phyloP scores from a whole-genome alignment of 352 stramenopile species.

The Phytophthora megakarya region DNA sequence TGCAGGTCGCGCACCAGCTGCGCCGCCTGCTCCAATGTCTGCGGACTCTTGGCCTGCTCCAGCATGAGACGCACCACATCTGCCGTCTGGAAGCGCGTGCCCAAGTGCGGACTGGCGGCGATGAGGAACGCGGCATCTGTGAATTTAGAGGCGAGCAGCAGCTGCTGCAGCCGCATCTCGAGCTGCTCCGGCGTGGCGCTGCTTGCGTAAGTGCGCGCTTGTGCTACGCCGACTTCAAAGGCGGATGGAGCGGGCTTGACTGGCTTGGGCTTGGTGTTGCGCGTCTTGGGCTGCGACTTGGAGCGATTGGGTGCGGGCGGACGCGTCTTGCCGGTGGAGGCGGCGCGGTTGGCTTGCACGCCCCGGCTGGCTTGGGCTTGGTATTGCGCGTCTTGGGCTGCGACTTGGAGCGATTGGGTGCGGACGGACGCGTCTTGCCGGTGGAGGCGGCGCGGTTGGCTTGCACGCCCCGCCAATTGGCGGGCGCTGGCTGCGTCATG shows the following conservation, averaged over 20 bases:
- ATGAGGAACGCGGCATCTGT: conserved; percentile 78
- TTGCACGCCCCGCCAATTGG: conserved; percentile 43
- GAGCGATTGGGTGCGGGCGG: conserved; percentile 29
- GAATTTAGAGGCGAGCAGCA: conserved; percentile 53
- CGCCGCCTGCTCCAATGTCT: conserved; percentile 55
- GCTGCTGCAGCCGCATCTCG: conserved; percentile 58
- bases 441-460: conserved; percentile 12
- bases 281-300: conserved; percentile 62
- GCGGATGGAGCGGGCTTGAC: conserved; percentile 21
- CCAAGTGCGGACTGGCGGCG: conserved; percentile 46
- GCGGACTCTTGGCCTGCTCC: conserved; percentile 47
- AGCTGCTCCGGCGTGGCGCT: conserved; percentile 54
- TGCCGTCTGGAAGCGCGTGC: conserved; percentile 74
- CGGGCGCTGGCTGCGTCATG: conserved; percentile 41
- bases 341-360: conserved; percentile 11
- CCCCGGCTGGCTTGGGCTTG: conserved; percentile 26
- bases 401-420: conserved; percentile 43
- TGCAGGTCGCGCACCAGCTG: conserved; percentile 81
- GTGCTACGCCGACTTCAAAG: conserved; percentile 44
- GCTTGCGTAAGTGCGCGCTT: conserved; percentile 35
- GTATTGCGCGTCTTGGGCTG: conserved; percentile 60
- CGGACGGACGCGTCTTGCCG: conserved; percentile 19
- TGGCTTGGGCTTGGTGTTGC: conserved; percentile 38
- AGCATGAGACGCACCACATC: conserved; percentile 84
- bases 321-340: conserved; percentile 22